Evolutionary conservation across 768 basidiomycete genomes (phyloP).

Genomic region (Lactarius sanguifluus): DNA sequence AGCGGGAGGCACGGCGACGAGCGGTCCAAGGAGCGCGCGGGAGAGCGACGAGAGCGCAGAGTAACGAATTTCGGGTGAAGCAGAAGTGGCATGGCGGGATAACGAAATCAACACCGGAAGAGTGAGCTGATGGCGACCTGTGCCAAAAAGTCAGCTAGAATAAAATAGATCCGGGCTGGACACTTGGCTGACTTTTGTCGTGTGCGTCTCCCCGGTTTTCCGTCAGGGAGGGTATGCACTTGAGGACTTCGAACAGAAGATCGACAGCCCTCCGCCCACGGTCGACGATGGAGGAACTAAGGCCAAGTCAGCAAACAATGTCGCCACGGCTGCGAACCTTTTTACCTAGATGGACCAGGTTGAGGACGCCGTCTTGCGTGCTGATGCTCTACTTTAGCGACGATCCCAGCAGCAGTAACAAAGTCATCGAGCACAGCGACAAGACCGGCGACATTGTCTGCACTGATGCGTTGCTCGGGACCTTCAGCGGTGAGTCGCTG

Average conservation of each 20-base stretch:
- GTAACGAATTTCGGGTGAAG: conserved; percentile 26
- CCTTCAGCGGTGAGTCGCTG: conserved; percentile 61
- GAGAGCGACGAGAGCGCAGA: conserved; percentile 65
- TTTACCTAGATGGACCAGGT: conserved; percentile 53
- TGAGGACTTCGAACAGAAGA: conserved; percentile 70
- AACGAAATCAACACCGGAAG: conserved; percentile 25
- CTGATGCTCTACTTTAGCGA: conserved; percentile 57
- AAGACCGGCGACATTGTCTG: conserved; percentile 80
- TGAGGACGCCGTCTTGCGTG: conserved; percentile 52
- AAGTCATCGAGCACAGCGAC: conserved; percentile 85
- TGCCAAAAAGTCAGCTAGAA: neutral
- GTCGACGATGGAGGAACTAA: conserved; percentile 72
- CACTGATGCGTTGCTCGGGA: conserved; percentile 56
- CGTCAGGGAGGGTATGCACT: conserved; percentile 58
- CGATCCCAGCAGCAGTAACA: conserved; percentile 66
- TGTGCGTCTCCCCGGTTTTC: conserved; percentile 42
- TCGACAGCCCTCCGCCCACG: conserved; percentile 85
- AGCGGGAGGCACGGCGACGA: conserved; percentile 44
- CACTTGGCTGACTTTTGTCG: conserved; percentile 41
- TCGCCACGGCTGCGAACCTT: conserved; percentile 2
- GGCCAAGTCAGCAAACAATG: conserved; percentile 19
- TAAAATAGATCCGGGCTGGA: neutral
- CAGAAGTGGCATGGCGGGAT: conserved; percentile 24
- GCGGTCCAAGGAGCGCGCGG: conserved; percentile 29
- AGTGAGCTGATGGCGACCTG: conserved; percentile 28